These are phyloP conservation scores for Populus tremula DNA, from an alignment of 345 rosid genomes.

Conservation along the genomic window DNA sequence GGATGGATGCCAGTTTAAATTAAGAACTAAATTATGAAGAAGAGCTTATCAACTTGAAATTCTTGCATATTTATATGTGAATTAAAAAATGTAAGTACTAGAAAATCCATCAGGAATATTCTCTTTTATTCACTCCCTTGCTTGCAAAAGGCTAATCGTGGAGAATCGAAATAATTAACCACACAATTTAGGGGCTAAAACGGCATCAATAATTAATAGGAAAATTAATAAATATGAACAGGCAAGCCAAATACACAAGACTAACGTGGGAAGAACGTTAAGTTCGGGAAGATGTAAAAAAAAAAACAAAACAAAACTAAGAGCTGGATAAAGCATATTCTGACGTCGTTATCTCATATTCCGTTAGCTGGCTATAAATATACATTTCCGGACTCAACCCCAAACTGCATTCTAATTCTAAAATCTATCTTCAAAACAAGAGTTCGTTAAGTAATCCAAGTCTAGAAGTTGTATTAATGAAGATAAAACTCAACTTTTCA, in stretches of 20 bases:
- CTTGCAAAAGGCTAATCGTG: neutral
- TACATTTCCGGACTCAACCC: neutral
- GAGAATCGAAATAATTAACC: neutral
- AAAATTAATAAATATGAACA: neutral
- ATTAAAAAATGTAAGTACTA: too few relatives aligned
- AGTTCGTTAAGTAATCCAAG: neutral
- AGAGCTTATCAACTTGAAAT: too few relatives aligned
- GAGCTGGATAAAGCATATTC: neutral
- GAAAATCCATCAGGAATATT: too few relatives aligned
- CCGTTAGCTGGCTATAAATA: neutral
- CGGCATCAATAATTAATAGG: neutral
- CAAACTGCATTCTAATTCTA: neutral
- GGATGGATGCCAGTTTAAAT: too few relatives aligned
- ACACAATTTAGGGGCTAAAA: neutral
- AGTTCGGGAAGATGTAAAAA: neutral
- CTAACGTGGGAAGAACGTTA: neutral
- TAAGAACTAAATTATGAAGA: too few relatives aligned
- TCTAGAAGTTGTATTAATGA: neutral
- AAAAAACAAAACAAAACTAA: too few relatives aligned
- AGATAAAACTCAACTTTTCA: constrained; percentile 26
- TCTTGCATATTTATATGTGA: too few relatives aligned
- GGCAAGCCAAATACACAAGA: neutral
- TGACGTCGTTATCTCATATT: neutral
- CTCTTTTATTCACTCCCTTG: too few relatives aligned
- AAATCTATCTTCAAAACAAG: neutral